These are phyloP conservation scores for Solanum gracilifrons DNA, from an alignment of 257 asterid genomes.

Conservation along the genomic window DNA sequence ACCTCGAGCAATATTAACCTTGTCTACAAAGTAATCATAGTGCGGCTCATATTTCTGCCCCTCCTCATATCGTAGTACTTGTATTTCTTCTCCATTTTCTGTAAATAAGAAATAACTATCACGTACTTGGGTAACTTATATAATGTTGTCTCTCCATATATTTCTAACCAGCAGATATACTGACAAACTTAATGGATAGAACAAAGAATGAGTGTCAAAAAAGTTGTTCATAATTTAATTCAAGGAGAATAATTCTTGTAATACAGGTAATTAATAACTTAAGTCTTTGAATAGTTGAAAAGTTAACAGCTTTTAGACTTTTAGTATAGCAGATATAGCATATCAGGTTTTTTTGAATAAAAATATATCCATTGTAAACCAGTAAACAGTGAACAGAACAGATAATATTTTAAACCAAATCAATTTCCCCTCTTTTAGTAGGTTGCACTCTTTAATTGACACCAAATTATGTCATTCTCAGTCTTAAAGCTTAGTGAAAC, in stretches of 20 bases:
- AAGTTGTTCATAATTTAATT: background rate
- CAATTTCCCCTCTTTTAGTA: background rate
- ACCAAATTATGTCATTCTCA: background rate
- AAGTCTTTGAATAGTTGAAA: background rate
- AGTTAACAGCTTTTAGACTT: background rate
- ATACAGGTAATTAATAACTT: background rate
- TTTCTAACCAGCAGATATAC: background rate
- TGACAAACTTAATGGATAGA: background rate
- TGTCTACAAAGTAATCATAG: slow-evolving; percentile 70
- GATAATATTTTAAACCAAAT: background rate
- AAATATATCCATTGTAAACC: background rate
- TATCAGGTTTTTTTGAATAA: background rate
- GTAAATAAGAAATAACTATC: slow-evolving; percentile 5
- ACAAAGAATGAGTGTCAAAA: background rate
- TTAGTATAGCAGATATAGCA: background rate
- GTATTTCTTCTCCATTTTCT: slow-evolving; percentile 96
- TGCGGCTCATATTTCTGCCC: slow-evolving; percentile 96
- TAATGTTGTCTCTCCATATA: background rate
- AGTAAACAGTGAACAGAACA: background rate
- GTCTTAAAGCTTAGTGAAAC: background rate
- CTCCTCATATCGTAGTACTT: slow-evolving; percentile 79
- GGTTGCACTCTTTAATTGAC: background rate
- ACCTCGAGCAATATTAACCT: slow-evolving; percentile 77
- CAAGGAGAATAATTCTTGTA: background rate
- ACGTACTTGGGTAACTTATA: background rate